A percentile compares a stretch with the other conserved stretches of the same genome.
These are phyloP conservation scores for Rutstroemia sp. DNA, from an alignment of 2,329 filamentous ascomycete genomes.

Conservation along the genomic window DNA sequence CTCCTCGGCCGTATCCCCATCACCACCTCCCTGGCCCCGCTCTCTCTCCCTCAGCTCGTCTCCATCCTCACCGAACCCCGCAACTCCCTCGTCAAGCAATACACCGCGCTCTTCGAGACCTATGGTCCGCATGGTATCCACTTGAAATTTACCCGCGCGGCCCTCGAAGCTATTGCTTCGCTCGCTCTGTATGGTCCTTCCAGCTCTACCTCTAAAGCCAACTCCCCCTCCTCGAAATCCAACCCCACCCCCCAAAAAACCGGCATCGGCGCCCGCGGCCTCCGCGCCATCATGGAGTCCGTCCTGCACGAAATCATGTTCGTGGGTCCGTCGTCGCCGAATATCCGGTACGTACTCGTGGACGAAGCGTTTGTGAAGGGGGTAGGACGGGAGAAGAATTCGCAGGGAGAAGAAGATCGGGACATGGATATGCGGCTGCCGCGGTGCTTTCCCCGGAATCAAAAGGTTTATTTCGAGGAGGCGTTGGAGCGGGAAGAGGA, in stretches of 20 bases:
- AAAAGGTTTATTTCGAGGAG: conserved; percentile 61
- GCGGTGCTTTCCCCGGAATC: conserved; percentile 61
- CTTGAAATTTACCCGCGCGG: conserved; percentile 73
- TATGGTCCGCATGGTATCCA: conserved; percentile 62
- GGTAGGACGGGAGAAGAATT: conserved; percentile 35
- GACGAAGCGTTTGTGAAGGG: conserved; percentile 44
- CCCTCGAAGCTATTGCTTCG: conserved; percentile 74
- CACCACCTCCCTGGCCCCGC: conserved; percentile 73
- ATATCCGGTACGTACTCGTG: conserved; percentile 64
- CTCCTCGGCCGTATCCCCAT: conserved; percentile 94
- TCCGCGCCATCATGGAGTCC: conserved; percentile 75
- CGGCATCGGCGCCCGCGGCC: conserved; percentile 57
- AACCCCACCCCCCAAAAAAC: not conserved
- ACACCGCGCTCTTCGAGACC: conserved; percentile 76
- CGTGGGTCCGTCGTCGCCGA: conserved; percentile 51
- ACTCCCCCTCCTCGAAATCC: not conserved
- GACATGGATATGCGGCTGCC: conserved; percentile 34
- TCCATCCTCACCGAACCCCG: conserved; percentile 88
- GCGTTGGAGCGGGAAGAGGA: conserved; percentile 57
- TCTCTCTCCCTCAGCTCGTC: conserved; percentile 62
- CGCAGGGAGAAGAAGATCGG: conserved; percentile 42
- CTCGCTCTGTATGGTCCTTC: conserved; percentile 33
- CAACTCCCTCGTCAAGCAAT: conserved; percentile 83
- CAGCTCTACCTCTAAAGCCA: conserved; percentile 25
- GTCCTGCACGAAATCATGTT: conserved; percentile 76